Conservation (phyloP, 257 asterid genomes). For the Plectranthus barbatus region DNA sequence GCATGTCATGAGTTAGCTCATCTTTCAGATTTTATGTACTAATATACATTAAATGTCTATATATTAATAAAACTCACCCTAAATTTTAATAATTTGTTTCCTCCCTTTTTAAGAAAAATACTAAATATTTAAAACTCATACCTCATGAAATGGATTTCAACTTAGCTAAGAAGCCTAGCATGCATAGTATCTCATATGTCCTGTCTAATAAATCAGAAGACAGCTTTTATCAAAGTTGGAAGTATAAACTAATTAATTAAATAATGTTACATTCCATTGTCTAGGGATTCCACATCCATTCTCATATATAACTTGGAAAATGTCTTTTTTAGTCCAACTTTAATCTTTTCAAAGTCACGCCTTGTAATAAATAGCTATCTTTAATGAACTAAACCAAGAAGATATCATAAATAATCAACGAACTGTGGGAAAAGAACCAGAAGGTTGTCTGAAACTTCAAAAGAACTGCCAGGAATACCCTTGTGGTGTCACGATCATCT, state of each 20-base stretch:
- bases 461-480: constrained; percentile 49
- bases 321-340: constrained; percentile 18
- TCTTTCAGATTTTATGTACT: no score
- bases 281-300: constrained; percentile 33
- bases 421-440: background rate
- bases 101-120: no score
- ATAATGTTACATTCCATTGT: constrained; percentile 33
- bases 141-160: no score
- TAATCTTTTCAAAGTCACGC: constrained; percentile 55
- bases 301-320: constrained; percentile 14
- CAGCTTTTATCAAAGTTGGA: constrained; percentile 32
- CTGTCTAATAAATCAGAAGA: constrained; percentile 20
- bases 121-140: no score
- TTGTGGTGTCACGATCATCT: constrained; percentile 36
- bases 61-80: no score
- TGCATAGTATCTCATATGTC: no score
- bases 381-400: constrained; percentile 19
- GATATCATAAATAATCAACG: constrained; percentile 8
- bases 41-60: no score
- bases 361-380: constrained; percentile 22
- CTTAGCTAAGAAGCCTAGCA: no score
- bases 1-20: no score
- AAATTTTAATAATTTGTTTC: no score
- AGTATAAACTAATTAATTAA: constrained; percentile 2
- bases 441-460: constrained; percentile 9